Evolutionary conservation across 2,329 filamentous ascomycete species (phyloP), one percentile per base, ranked within the genome.

Genomic region (Epichloe gansuensis): DNA sequence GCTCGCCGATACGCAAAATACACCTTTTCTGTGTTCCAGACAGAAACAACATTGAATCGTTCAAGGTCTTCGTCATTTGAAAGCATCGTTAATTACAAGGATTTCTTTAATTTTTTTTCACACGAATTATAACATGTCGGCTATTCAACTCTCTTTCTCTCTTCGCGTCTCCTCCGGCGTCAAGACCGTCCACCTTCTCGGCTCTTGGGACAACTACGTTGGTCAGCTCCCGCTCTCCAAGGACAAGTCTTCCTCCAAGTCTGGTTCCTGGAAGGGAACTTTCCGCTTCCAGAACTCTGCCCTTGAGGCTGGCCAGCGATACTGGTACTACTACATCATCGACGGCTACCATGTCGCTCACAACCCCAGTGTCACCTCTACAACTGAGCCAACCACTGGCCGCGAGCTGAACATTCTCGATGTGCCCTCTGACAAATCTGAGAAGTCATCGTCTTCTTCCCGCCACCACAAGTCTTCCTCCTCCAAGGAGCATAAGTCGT

Each of bases 311-410:
- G 89, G 91, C 68, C 83, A 88, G 68, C 85, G 91, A 68, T 97
- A 97, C 82, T 98, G 93, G 93, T 98, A 97, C 84, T 98, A 98
- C 82, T 98, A 96, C 80, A 96, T 97, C 82, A 93, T 97, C 71
- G 93, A 98, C 70, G 93, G 93, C 62, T 96, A 96, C 82, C 90
- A 96, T 71, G 85, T 95, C 69, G 90, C 90, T 56, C 91, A 97
- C 79, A 93, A 97, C 74, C 90, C 91, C 61, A 87, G 87, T 69
- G 84, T 89, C 68, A 77, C 86, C 64, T 91, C 85, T 66, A 94
- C 87, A 66, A 85, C 87, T 60, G 93, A 98, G 78, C 90, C 91
- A 67, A 97, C 90, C 69, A 97, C 93, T 53, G 89, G 90, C 74
- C 91, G 93, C 70, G 89, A 90, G 72, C 80, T 98, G 63, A 98